Evolutionary conservation across 2,329 filamentous ascomycete genomes (phyloP).

Genomic region (Phialemoniopsis sp.): DNA sequence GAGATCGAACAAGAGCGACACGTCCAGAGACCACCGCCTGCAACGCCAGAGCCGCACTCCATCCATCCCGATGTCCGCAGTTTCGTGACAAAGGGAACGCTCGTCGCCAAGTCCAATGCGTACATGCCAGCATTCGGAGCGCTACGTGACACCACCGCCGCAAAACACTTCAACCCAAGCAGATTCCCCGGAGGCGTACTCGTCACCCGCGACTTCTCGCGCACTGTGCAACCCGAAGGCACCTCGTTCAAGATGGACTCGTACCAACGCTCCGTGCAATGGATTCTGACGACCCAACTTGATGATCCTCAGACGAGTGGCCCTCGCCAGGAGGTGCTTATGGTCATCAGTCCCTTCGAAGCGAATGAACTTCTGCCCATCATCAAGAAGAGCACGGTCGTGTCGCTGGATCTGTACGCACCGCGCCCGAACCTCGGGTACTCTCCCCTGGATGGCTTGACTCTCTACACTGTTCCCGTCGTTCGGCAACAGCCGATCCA

Average conservation of each 20-base stretch:
- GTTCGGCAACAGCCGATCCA: too few relatives aligned
- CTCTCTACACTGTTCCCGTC: slow-evolving; percentile 33
- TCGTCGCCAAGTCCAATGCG: slow-evolving; percentile 19
- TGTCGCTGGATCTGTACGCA: slow-evolving; percentile 46
- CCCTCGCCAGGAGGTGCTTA: slow-evolving; percentile 30
- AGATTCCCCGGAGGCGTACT: slow-evolving; percentile 34
- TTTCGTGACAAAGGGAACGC: slow-evolving; percentile 31
- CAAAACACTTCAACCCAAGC: slow-evolving; percentile 18
- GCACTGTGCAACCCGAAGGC: slow-evolving; percentile 28
- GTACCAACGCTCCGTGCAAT: slow-evolving; percentile 50
- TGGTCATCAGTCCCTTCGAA: slow-evolving; percentile 60
- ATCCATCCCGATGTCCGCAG: slow-evolving; percentile 36
- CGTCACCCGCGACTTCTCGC: slow-evolving; percentile 46
- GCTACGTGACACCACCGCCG: slow-evolving; percentile 34
- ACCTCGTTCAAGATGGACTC: slow-evolving; percentile 26
- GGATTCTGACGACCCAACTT: slow-evolving; percentile 43
- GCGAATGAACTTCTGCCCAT: slow-evolving; percentile 42
- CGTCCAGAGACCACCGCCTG: slow-evolving; percentile 39
- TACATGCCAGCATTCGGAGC: slow-evolving; percentile 41
- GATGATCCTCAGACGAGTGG: slow-evolving; percentile 6
- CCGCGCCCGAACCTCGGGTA: slow-evolving; percentile 34
- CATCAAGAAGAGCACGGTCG: slow-evolving; percentile 26
- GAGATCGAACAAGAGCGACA: slow-evolving; percentile 60
- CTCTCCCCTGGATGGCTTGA: slow-evolving; percentile 37
- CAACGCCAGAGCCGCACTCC: slow-evolving; percentile 30